phyloP scores from a whole-genome alignment of 192 early-diverging fungal genomes.

The Chytriomyces confervae region DNA sequence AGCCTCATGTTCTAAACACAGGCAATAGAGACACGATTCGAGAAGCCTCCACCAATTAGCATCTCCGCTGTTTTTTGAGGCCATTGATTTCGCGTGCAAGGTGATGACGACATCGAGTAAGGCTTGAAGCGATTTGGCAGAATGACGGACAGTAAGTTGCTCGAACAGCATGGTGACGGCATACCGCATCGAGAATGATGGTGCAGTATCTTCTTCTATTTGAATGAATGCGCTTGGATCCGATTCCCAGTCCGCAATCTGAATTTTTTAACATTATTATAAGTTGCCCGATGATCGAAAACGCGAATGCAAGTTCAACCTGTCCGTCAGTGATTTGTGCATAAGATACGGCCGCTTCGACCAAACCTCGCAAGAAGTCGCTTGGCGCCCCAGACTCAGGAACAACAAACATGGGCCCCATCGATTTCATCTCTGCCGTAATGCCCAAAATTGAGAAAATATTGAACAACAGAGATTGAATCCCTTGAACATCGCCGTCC shows the following conservation, averaged over 20 bases:
- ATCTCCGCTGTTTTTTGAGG: constrained; percentile 2
- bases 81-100: constrained; percentile 1
- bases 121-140: background rate
- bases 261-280: background rate
- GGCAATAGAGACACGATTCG: constrained; percentile 29
- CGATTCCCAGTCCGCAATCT: constrained; percentile 31
- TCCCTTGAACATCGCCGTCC: constrained; percentile 23
- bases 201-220: constrained; percentile 30
- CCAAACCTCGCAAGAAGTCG: constrained; percentile 11
- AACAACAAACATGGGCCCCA: constrained; percentile 4
- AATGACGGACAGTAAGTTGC: constrained; percentile 21
- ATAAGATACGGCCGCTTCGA: constrained; percentile 15
- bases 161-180: constrained; percentile 29
- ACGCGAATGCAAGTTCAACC: background rate
- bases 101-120: constrained; percentile 5
- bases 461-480: constrained; percentile 22
- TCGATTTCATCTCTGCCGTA: constrained; percentile 11
- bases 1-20: constrained; percentile 1
- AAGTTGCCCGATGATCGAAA: background rate
- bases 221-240: constrained; percentile 22
- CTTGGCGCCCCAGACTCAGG: background rate
- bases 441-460: constrained; percentile 22
- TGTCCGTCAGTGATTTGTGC: constrained; percentile 26
- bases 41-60: constrained; percentile 28
- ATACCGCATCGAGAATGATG: constrained; percentile 27